A percentile compares a stretch with the other conserved stretches of the same genome.
Conservation (phyloP, 2,329 filamentous ascomycete species). For the Alternaria sp. region DNA sequence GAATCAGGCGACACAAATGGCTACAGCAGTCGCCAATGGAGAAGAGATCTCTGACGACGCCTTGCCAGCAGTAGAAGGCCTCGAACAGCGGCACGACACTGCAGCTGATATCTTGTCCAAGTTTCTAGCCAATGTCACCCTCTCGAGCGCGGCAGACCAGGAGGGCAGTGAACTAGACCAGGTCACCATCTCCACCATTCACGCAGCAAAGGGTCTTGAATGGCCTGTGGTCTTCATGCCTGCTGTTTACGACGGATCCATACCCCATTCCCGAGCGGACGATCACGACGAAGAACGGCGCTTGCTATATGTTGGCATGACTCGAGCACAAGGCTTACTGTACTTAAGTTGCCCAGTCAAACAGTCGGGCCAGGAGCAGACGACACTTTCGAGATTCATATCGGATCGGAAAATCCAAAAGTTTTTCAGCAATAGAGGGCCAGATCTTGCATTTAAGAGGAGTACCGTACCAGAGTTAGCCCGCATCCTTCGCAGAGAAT, state of each 20-base stretch:
- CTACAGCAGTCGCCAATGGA: slow-evolving; percentile 52
- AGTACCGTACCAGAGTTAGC: slow-evolving; percentile 70
- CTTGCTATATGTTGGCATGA: slow-evolving; percentile 96
- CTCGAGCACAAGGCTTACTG: slow-evolving; percentile 81
- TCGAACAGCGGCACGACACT: slow-evolving; percentile 65
- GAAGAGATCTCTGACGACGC: slow-evolving; percentile 54
- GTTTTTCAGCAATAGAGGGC: slow-evolving; percentile 68
- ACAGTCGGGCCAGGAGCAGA: slow-evolving; percentile 67
- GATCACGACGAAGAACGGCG: slow-evolving; percentile 87
- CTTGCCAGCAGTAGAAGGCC: slow-evolving; percentile 71
- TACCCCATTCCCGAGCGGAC: slow-evolving; percentile 86
- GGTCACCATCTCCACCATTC: slow-evolving; percentile 93
- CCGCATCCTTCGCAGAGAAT: slow-evolving; percentile 70
- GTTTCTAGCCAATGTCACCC: slow-evolving; percentile 87
- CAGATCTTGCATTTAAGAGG: slow-evolving; percentile 65
- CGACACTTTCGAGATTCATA: slow-evolving; percentile 76
- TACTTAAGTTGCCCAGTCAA: slow-evolving; percentile 83
- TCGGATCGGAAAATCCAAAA: slow-evolving; percentile 60
- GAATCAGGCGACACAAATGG: slow-evolving; percentile 76
- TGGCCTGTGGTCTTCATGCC: slow-evolving; percentile 97
- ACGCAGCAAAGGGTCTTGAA: slow-evolving; percentile 93
- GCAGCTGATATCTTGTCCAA: slow-evolving; percentile 71
- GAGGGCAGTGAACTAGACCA: slow-evolving; percentile 64
- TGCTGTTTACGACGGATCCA: slow-evolving; percentile 85
- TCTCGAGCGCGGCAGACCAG: slow-evolving; percentile 73